Conservation (phyloP, 1,284 basidiomycete genomes). For the Cronartium quercuum region DNA sequence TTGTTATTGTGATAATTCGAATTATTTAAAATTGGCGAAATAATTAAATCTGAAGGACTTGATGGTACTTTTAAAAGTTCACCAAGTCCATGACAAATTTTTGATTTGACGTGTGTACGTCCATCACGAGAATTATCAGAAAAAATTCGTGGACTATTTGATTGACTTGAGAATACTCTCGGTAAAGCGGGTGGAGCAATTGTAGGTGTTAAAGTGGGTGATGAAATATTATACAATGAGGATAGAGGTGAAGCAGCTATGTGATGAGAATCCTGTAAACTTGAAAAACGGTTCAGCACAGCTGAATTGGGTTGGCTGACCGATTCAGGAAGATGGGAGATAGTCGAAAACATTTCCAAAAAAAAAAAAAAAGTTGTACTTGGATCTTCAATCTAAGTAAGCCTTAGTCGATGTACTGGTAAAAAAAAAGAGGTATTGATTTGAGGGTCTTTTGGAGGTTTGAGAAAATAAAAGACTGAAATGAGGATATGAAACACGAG, state of each 20-base stretch:
- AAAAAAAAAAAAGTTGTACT: no score
- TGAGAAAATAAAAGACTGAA: no score
- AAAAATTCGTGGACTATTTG: neutral
- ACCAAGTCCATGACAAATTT: neutral
- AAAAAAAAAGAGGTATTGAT: no score
- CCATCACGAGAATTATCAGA: neutral
- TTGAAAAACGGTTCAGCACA: conserved; percentile 1
- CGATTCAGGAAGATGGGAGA: neutral
- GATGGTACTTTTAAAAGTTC: neutral
- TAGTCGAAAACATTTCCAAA: neutral
- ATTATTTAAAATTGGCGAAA: neutral
- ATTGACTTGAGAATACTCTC: neutral
- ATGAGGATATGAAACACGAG: no score
- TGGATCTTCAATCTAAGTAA: no score
- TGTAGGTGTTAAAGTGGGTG: neutral
- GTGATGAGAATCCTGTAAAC: neutral
- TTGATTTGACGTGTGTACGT: conserved; percentile 1
- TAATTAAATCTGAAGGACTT: neutral
- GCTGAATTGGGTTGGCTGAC: conserved; percentile 3
- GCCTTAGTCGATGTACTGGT: no score
- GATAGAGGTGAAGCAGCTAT: neutral
- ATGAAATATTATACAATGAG: neutral
- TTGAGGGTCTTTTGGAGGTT: no score
- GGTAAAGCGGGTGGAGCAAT: conserved; percentile 1
- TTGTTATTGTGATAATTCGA: no score